Evolutionary conservation across 2,329 filamentous ascomycete species (phyloP).

Genomic region (Fusarium irregulare): DNA sequence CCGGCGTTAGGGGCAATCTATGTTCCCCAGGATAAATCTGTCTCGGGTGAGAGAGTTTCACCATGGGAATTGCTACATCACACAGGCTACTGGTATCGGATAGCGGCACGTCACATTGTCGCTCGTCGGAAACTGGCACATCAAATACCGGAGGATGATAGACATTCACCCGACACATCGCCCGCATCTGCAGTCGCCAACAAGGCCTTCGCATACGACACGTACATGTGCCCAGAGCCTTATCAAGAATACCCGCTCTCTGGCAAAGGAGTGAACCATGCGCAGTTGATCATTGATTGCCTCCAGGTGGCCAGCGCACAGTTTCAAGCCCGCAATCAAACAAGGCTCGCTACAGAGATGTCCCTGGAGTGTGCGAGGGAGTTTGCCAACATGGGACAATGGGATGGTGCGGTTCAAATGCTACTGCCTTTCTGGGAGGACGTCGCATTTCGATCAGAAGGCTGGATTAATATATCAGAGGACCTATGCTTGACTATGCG

Average conservation of each 20-base stretch:
- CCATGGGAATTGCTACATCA: conserved; percentile 75
- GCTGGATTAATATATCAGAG: conserved; percentile 70
- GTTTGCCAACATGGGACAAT: conserved; percentile 61
- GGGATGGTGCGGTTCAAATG: conserved; percentile 65
- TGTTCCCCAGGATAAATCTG: conserved; percentile 67
- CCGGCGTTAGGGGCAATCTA: conserved; percentile 60
- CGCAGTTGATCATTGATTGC: conserved; percentile 64
- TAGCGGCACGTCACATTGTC: conserved; percentile 67
- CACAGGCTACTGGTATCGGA: conserved; percentile 73
- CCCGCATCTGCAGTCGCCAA: conserved; percentile 59
- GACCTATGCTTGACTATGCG: conserved; percentile 71
- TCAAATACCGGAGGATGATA: conserved; percentile 68
- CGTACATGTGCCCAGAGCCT: conserved; percentile 73
- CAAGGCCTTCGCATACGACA: conserved; percentile 70
- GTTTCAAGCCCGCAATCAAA: conserved; percentile 65
- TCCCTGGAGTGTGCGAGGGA: conserved; percentile 69
- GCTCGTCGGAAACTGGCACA: conserved; percentile 65
- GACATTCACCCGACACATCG: conserved; percentile 61
- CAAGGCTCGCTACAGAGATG: conserved; percentile 65
- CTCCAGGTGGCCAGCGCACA: conserved; percentile 64
- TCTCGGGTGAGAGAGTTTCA: conserved; percentile 67
- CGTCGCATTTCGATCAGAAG: conserved; percentile 66
- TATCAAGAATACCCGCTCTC: conserved; percentile 68
- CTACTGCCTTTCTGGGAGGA: conserved; percentile 69
- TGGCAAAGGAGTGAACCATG: conserved; percentile 65